Percentiles rank a stretch among this genome's conserved stretches.
Evolutionary conservation across 179 eudicot species (phyloP).

Genomic region (Beta lomatogona): DNA sequence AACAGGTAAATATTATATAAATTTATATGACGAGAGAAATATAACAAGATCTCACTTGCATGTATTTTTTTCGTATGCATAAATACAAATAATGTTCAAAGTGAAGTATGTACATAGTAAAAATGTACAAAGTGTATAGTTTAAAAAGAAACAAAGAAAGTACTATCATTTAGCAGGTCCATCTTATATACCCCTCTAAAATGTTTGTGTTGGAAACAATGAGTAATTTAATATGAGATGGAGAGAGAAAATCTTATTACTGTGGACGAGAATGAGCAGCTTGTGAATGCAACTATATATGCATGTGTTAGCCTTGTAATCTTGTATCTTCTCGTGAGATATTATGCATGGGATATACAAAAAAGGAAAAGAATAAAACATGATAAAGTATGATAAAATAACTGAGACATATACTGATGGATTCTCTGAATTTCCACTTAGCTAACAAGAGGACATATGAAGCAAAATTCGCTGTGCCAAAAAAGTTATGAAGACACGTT

Average conservation of each 20-base stretch:
- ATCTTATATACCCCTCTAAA: too few relatives aligned
- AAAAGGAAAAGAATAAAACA: not conserved
- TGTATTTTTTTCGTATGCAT: too few relatives aligned
- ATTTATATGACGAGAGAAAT: too few relatives aligned
- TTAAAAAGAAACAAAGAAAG: too few relatives aligned
- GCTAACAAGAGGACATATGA: conserved; percentile 23
- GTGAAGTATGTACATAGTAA: too few relatives aligned
- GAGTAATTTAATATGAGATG: too few relatives aligned
- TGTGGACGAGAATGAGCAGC: not conserved
- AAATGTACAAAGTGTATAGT: too few relatives aligned
- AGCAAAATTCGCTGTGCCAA: conserved; percentile 8
- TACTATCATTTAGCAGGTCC: too few relatives aligned
- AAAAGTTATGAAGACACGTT: not conserved
- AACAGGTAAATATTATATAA: too few relatives aligned
- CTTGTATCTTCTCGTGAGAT: not conserved
- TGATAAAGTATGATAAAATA: conserved; percentile 7
- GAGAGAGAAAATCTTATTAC: not conserved
- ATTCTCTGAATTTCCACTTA: conserved; percentile 16
- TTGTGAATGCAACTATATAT: not conserved
- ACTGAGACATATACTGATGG: conserved; percentile 24
- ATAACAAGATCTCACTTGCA: too few relatives aligned
- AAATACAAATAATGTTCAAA: too few relatives aligned
- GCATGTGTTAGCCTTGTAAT: not conserved
- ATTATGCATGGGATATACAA: not conserved
- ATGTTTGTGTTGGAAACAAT: too few relatives aligned